Percentiles rank a stretch among this genome's conserved stretches.
These are phyloP conservation scores for Pichia heedii DNA, from an alignment of 805 yeast species.

Conservation along the genomic window DNA sequence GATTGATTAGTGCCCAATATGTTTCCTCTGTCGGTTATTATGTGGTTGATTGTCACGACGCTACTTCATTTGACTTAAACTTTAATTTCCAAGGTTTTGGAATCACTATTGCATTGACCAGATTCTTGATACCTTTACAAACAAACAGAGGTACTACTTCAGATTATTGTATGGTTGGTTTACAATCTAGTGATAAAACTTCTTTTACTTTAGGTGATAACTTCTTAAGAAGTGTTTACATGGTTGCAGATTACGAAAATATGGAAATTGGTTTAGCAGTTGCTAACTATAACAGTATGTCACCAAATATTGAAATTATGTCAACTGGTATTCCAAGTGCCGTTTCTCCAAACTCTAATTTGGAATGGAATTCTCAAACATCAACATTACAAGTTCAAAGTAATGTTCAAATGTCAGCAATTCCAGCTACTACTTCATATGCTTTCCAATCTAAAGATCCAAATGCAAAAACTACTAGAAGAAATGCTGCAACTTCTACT, in stretches of 20 bases:
- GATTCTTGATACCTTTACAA: conserved; percentile 16
- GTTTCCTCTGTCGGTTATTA: conserved; percentile 36
- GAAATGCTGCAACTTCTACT: background rate
- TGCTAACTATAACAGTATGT: conserved; percentile 12
- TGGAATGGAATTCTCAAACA: conserved; percentile 25
- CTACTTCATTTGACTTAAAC: conserved; percentile 21
- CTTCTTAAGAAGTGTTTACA: conserved; percentile 43
- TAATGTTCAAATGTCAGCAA: conserved; percentile 1
- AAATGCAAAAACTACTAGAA: background rate
- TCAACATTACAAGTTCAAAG: background rate
- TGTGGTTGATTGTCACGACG: conserved; percentile 33
- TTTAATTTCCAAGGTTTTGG: conserved; percentile 50
- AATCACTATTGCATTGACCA: conserved; percentile 40
- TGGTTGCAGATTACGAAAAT: conserved; percentile 46
- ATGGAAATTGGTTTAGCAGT: conserved; percentile 36
- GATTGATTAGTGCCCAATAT: conserved; percentile 34
- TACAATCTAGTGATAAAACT: conserved; percentile 27
- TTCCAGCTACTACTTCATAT: conserved; percentile 2
- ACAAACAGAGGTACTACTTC: conserved; percentile 18
- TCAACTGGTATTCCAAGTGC: conserved; percentile 40
- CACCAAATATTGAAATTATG: conserved; percentile 35
- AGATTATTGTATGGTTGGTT: conserved; percentile 37
- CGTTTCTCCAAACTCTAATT: conserved; percentile 34
- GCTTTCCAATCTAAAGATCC: background rate
- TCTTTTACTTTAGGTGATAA: conserved; percentile 44